phyloP scores from a whole-genome alignment of 805 yeast genomes.

The Yamadazyma ubonensis region DNA sequence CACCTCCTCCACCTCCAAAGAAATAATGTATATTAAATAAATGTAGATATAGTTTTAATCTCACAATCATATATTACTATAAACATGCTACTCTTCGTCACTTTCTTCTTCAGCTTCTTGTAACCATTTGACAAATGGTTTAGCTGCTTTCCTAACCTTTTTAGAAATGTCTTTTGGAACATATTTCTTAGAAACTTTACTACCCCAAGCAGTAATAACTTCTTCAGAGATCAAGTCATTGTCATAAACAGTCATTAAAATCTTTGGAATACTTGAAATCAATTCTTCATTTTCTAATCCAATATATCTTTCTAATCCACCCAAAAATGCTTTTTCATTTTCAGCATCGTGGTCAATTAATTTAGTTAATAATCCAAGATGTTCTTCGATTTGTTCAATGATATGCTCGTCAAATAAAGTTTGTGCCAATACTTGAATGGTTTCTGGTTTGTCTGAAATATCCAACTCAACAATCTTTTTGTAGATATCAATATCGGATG shows the following conservation, averaged over 20 bases:
- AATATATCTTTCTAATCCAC: constrained; percentile 92
- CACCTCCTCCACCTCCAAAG: constrained; percentile 18
- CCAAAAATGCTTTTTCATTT: constrained; percentile 85
- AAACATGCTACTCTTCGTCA: constrained; percentile 52
- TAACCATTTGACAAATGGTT: constrained; percentile 93
- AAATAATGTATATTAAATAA: constrained; percentile 5
- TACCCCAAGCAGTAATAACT: constrained; percentile 78
- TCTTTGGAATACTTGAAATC: constrained; percentile 73
- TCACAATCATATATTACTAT: constrained; percentile 2
- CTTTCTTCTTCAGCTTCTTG: constrained; percentile 87
- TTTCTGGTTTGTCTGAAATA: constrained; percentile 66
- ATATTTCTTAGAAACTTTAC: constrained; percentile 87
- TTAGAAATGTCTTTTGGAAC: constrained; percentile 90
- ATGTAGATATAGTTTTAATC: constrained; percentile 3
- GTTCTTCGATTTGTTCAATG: constrained; percentile 67
- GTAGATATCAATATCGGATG: constrained; percentile 86
- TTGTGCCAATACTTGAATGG: constrained; percentile 91
- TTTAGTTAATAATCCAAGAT: constrained; percentile 80
- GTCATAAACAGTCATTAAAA: constrained; percentile 78
- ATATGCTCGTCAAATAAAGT: constrained; percentile 78
- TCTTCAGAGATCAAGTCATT: constrained; percentile 84
- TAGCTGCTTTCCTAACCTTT: constrained; percentile 94
- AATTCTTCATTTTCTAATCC: constrained; percentile 75
- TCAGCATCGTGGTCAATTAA: constrained; percentile 58
- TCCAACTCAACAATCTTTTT: constrained; percentile 83